These are phyloP conservation scores for Tuber brumale DNA, from an alignment of 495 filamentous ascomycete genomes.

Conservation along the genomic window DNA sequence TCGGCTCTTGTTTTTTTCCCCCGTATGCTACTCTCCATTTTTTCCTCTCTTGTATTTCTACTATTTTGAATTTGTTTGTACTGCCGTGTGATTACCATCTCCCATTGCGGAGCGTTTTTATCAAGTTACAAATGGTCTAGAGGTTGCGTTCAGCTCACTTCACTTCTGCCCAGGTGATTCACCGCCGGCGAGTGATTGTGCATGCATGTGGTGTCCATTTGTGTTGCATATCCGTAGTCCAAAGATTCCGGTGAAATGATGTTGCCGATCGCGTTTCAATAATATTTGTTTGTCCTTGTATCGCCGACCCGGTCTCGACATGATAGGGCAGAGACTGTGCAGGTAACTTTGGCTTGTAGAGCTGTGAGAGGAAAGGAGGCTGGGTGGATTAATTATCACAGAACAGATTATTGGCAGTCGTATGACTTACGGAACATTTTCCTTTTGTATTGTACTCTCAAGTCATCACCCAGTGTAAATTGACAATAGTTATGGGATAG, in stretches of 20 bases:
- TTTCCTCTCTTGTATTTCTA: conserved; percentile 1
- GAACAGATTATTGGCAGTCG: too few relatives aligned
- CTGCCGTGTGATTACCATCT: background rate
- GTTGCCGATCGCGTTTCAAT: too few relatives aligned
- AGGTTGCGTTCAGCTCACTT: background rate
- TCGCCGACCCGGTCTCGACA: too few relatives aligned
- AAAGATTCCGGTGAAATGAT: background rate
- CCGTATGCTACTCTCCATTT: background rate
- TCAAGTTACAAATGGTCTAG: background rate
- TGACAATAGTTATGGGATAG: too few relatives aligned
- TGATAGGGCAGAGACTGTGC: background rate
- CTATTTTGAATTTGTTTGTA: background rate
- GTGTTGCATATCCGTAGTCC: background rate
- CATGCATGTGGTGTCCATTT: background rate
- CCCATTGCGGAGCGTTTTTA: background rate
- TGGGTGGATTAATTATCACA: too few relatives aligned
- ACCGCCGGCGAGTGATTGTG: background rate
- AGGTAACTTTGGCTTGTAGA: background rate
- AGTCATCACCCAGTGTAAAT: too few relatives aligned
- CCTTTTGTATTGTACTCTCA: too few relatives aligned
- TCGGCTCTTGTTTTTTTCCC: background rate
- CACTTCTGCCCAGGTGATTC: background rate
- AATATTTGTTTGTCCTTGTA: too few relatives aligned
- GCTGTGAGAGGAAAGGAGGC: too few relatives aligned
- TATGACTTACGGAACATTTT: too few relatives aligned